phyloP scores from a whole-genome alignment of 2,329 filamentous ascomycete genomes.

The Xylaria sp. region DNA sequence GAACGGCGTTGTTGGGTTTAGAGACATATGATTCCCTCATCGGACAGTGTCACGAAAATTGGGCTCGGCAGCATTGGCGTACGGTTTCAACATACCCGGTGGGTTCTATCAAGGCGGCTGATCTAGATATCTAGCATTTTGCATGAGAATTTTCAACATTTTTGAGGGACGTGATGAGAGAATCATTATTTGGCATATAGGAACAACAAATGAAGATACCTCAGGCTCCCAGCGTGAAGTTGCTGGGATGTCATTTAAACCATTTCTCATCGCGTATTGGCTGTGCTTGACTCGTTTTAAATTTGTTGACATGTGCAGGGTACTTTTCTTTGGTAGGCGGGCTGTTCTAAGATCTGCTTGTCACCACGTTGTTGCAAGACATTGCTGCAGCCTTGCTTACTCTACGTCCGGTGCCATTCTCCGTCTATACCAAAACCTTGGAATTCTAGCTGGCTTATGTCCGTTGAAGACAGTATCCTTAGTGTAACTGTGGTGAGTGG shows the following conservation, averaged over 20 bases:
- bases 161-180: constrained; percentile 28
- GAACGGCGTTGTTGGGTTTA: constrained; percentile 52
- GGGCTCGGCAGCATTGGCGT: constrained; percentile 53
- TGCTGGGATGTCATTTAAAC: constrained; percentile 25
- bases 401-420: not conserved
- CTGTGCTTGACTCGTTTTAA: not conserved
- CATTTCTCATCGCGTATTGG: not conserved
- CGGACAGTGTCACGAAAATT: constrained; percentile 52
- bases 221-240: constrained; percentile 22
- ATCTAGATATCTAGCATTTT: constrained; percentile 40
- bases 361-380: not conserved
- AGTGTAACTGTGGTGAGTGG: too few species aligned
- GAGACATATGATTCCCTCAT: constrained; percentile 54
- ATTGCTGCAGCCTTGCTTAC: not conserved
- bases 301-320: not conserved
- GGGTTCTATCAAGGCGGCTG: constrained; percentile 33
- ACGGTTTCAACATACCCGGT: constrained; percentile 54
- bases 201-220: constrained; percentile 36
- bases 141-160: constrained; percentile 42
- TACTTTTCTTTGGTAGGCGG: not conserved
- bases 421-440: not conserved
- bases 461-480: too few species aligned
- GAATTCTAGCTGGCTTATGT: too few species aligned
- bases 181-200: constrained; percentile 22
- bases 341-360: not conserved